Base-by-base conservation (phyloP, 768 basidiomycete genomes). In the Termitomyces sp. region DNA sequence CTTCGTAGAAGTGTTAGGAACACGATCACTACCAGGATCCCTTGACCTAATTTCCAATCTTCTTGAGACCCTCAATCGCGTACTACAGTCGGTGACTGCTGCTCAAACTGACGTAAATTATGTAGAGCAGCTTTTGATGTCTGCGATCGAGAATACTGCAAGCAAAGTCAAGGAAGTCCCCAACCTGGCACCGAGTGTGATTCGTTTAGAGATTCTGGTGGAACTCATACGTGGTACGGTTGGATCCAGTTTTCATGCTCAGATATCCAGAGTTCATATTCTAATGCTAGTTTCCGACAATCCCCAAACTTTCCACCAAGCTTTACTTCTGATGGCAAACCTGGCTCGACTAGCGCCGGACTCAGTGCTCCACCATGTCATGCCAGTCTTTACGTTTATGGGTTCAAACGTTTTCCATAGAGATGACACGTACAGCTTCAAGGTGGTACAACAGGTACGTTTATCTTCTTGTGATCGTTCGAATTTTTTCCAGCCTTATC, bases 361-460 rank as follows among this genome's bases (percentile, higher is more conserved):
- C 57, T 91, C 93, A 12, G 93, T 96, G 33, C 78, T 98, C 13
- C 93, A 91, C 68, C 94, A 96, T 65, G 82, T 98, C 53, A 97
- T 99, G 93, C 96, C 97, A 4, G 87, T 99, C 48, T 98, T 99
- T 77, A 98, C 95, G 0, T 98, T 98, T 75, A 98, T 98, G 93
- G 96, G 97, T 20, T 93, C 95, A n/a, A 95, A 93, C 62, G 88
- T 98, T 18, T 92, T 98, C 77, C 96, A 97, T 68, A 83, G 95
- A 50, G 97, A 99, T 64, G 97, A 99, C 69, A 84, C 89, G 0
- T 95, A 96, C 73, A 95, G 91, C 68, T 96, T 97, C 78, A 85
- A 86, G 40, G 95, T 98, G 9, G 92, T 98, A 2, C 95, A 98
- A 70, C 91, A 90, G 80, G 94, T 93, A 56, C 50, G 50, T 35